Evolutionary conservation across 345 rosid species (phyloP).

Genomic region (Rhizophora mangle): DNA sequence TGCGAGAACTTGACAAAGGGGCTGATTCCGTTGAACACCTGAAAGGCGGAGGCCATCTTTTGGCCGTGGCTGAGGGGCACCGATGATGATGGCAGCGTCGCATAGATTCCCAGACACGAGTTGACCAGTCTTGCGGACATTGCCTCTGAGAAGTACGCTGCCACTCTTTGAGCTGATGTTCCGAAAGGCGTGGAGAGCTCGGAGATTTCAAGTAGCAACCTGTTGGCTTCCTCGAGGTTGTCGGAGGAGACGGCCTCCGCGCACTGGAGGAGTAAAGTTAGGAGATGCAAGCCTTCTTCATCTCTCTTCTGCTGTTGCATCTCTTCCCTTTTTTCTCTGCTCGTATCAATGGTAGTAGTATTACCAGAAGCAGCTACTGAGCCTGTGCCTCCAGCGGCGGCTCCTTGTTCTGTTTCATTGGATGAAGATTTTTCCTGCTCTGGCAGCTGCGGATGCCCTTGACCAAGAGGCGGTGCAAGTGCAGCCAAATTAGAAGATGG

Average conservation of each 20-base stretch:
- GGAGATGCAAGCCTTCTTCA: constrained; percentile 89
- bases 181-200: constrained; percentile 90
- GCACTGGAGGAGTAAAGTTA: constrained; percentile 85
- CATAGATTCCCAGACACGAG: constrained; percentile 83
- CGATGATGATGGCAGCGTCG: constrained; percentile 70
- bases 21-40: constrained; percentile 93
- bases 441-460: constrained; percentile 20
- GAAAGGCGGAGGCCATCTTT: constrained; percentile 92
- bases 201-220: constrained; percentile 85
- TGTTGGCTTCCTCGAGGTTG: constrained; percentile 81
- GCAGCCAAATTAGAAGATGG: constrained; percentile 21
- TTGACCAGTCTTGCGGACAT: constrained; percentile 87
- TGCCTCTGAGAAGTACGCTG: constrained; percentile 97
- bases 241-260: constrained; percentile 96
- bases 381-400: constrained; percentile 18
- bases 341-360: not conserved
- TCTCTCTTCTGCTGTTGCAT: constrained; percentile 69
- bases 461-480: constrained; percentile 30
- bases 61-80: constrained; percentile 53
- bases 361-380: constrained; percentile 16
- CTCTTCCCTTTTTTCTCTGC: constrained; percentile 71
- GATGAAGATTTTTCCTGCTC: constrained; percentile 51
- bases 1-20: constrained; percentile 97
- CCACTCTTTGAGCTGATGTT: constrained; percentile 95
- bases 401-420: constrained; percentile 37